Evolutionary conservation across 768 basidiomycete species (phyloP), one percentile per base, ranked within the genome.

Genomic region (Mycena capillaripes): DNA sequence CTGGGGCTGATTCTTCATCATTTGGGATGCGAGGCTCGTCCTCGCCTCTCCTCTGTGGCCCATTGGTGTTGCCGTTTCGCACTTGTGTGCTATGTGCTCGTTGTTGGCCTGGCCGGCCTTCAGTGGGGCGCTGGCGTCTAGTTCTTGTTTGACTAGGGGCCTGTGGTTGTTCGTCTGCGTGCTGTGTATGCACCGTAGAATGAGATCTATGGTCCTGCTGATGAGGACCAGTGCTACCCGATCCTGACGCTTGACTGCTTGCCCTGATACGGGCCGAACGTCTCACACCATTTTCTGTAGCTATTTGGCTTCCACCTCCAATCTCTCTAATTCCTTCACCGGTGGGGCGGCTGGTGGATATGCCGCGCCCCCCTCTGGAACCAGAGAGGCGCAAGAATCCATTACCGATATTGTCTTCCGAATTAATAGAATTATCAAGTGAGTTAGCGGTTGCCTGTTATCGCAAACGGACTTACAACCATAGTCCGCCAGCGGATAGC

Each of bases 1-100:
- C 60, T 1, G 69, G 69, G 11, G 69, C 69, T 0, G 38, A 34
- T 11, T 62, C 52, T 21, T 70, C 69, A 27, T 69, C 58, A 0
- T 9, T n/a, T 10, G 67, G 67, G 25, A 42, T 21, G 14, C 16
- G 46, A 6, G 46, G 23, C 4, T 4, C n/a, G 23, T n/a, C 23
- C 5, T 48, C 23, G 3, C 23, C 5, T 23, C 46, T 23, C n/a
- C 23, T 16, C 3, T 11, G 46, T n/a, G 6, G 7, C n/a, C 7
- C 4, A 34, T 56, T 32, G 29, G 21, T 25, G 52, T 14, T 27
- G 6, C 16, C 29, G 14, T 11, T 29, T 3, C 2, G 50, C 7
- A 4, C 30, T 1, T 10, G 7, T 44, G 23, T 25, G 40, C 2
- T 19, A 5, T 29, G 38, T 40, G 27, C 59, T 16, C 17, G 8